Evolutionary conservation across 352 stramenopile species (phyloP), one percentile per base, ranked within the genome.

Genomic region (Globisporangium echinulatum): DNA sequence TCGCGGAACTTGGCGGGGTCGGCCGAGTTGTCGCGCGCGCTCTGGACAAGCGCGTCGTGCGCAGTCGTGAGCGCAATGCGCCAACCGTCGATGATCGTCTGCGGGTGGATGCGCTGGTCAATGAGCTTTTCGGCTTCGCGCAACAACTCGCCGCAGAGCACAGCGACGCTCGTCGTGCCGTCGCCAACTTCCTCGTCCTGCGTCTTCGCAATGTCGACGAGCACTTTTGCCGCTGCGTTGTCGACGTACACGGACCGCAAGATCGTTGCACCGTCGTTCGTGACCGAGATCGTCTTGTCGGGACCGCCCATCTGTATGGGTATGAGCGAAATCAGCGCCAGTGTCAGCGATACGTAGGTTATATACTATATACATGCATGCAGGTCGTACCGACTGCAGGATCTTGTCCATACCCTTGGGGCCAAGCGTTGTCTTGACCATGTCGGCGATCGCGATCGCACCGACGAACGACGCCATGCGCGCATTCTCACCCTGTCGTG

Each of bases 391-490:
- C 10, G 83, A 95, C 81, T 99, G 97, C 55, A 99, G 77, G 69
- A 99, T 99, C 75, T 99, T 99, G 81, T 99, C 97, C 96, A 99
- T 99, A 37, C 97, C 97, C 74, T 99, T 99, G n/a, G 97, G 97
- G 14, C 97, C 97, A 10, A 99, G 79, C 40, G 97, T 99, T 17
- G 97, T 99, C 79, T 99, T 99, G 37, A 99, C 97, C 66, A 99
- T 92, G 77, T 99, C 97, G 38, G 96, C 94, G 75, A 99, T 99
- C 54, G 97, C 96, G 71, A 99, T 99, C 48, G 97, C 97, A 59
- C 97, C 97, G 39, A 99, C 94, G 70, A 99, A 99, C 39, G 96
- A 99, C 49, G 92, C 96, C 74, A 99, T 88, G 63, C 97, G 95
- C 59, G 97, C 97, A 85, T 99, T 99, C 79, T 99, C 96, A 62